Evolutionary conservation across 2,329 filamentous ascomycete species (phyloP).

Genomic region (Fusarium fracticaudum): DNA sequence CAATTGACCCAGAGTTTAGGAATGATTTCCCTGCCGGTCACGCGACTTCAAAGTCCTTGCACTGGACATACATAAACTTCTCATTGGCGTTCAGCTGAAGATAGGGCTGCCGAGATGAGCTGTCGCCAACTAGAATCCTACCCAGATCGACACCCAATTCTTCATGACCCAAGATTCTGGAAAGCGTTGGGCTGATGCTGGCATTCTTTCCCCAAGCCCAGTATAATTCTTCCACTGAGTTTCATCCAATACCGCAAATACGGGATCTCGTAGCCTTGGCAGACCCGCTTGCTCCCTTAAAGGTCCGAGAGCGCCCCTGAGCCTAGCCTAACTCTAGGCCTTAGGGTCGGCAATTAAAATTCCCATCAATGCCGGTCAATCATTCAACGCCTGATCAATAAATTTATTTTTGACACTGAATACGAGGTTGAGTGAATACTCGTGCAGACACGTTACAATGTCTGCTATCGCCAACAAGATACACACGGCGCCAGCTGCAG

Average conservation of each 20-base stretch:
- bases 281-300: background rate
- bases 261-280: background rate
- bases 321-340: background rate
- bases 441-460: background rate
- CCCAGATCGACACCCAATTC: background rate
- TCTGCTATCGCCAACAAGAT: background rate
- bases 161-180: background rate
- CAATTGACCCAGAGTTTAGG: background rate
- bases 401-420: background rate
- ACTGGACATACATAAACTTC: rapidly evolving
- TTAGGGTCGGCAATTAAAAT: background rate
- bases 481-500: background rate
- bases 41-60: background rate
- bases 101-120: background rate
- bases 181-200: background rate
- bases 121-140: background rate
- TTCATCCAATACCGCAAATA: background rate
- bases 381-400: background rate
- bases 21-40: background rate
- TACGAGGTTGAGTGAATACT: background rate
- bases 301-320: background rate
- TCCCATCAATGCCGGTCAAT: background rate
- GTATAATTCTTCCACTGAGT: background rate
- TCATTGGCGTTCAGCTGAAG: background rate
- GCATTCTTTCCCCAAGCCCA: background rate